phyloP scores from a whole-genome alignment of 306 rosid species.

The Astragalus membranaceus region DNA sequence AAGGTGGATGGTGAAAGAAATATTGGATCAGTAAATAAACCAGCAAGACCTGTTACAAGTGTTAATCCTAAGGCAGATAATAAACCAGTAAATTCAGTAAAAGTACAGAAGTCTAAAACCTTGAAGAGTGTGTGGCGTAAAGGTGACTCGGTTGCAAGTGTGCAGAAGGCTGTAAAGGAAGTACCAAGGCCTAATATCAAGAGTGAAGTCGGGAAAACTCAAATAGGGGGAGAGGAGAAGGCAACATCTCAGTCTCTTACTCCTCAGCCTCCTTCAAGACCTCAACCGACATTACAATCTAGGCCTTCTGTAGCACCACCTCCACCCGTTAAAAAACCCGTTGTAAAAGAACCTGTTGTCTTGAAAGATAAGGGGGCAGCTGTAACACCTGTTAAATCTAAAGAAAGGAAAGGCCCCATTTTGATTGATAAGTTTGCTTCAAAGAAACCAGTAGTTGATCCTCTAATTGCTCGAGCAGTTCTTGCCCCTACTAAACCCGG shows the following conservation, averaged over 20 bases:
- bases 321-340: slow-evolving; percentile 54
- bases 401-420: slow-evolving; percentile 66
- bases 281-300: slow-evolving; percentile 62
- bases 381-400: slow-evolving; percentile 30
- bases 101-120: slow-evolving; percentile 51
- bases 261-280: slow-evolving; percentile 45
- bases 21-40: slow-evolving; percentile 43
- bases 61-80: slow-evolving; percentile 26
- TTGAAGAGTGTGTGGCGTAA: slow-evolving; percentile 95
- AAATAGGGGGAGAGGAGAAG: slow-evolving; percentile 26
- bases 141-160: slow-evolving; percentile 69
- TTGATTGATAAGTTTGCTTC: slow-evolving; percentile 88
- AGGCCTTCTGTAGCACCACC: slow-evolving; percentile 65
- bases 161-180: slow-evolving; percentile 63
- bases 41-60: slow-evolving; percentile 21
- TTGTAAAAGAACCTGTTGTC: slow-evolving; percentile 62
- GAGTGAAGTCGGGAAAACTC: slow-evolving; percentile 32
- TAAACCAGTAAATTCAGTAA: slow-evolving; percentile 9
- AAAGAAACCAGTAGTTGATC: slow-evolving; percentile 63
- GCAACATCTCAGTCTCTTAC: slow-evolving; percentile 35
- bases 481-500: slow-evolving; percentile 73
- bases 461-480: slow-evolving; percentile 62
- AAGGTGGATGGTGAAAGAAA: slow-evolving; percentile 35
- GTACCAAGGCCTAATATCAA: slow-evolving; percentile 36
- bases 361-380: slow-evolving; percentile 78